Conservation (phyloP, 192 early-diverging fungal genomes). For the Martensiomyces pterosporus region DNA sequence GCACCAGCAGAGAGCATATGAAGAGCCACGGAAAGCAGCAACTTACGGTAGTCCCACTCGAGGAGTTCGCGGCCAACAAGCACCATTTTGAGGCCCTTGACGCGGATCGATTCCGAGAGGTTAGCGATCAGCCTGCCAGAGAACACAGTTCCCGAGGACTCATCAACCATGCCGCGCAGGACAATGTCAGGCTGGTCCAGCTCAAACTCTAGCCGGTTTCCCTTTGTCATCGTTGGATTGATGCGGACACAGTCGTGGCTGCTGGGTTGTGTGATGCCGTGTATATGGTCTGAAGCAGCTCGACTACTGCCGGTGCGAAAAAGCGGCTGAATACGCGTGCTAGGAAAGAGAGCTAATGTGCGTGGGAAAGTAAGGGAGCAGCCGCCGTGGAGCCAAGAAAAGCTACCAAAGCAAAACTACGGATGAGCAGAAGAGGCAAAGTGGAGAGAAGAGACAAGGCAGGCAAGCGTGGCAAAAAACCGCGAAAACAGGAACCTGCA, state of each 20-base stretch:
- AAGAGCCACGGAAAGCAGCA: constrained; percentile 2
- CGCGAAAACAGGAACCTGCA: too few species aligned
- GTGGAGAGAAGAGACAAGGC: too few species aligned
- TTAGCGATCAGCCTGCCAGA: constrained; percentile 51
- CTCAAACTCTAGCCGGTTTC: constrained; percentile 41
- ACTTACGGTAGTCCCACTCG: constrained; percentile 51
- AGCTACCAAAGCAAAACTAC: too few species aligned
- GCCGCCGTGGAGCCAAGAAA: too few species aligned
- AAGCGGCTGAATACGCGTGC: too few species aligned
- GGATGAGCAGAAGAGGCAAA: too few species aligned
- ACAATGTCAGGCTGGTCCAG: constrained; percentile 51
- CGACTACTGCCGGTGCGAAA: too few species aligned
- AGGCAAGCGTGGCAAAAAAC: too few species aligned
- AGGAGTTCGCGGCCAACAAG: constrained; percentile 40
- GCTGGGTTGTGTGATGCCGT: neutral
- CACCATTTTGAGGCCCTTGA: constrained; percentile 53
- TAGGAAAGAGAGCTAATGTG: too few species aligned
- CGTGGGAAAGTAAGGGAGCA: too few species aligned
- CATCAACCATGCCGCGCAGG: constrained; percentile 45
- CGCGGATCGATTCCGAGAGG: constrained; percentile 51
- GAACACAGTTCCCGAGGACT: constrained; percentile 45
- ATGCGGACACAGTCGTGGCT: too few species aligned
- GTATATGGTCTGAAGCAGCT: neutral
- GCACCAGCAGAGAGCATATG: too few species aligned
- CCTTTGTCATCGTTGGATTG: constrained; percentile 37